Evolutionary conservation across 352 stramenopile genomes (phyloP).

Genomic region (Pythium insidiosum): DNA sequence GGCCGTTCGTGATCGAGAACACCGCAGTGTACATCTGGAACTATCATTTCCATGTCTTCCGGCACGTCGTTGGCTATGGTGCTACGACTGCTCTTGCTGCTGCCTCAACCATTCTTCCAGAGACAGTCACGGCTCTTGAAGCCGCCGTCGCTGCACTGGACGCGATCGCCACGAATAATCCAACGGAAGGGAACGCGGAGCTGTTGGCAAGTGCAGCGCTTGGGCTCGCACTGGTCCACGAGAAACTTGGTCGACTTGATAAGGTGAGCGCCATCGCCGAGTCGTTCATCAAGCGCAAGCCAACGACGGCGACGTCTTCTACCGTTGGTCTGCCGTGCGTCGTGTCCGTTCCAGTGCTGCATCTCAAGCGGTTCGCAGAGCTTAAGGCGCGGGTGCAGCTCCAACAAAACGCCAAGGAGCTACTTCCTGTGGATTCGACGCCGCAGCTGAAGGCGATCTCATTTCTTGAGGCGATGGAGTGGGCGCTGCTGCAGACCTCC

Average conservation of each 20-base stretch:
- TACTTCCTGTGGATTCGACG: constrained; percentile 28
- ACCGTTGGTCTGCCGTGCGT: neutral
- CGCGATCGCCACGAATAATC: constrained; percentile 7
- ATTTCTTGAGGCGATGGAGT: constrained; percentile 49
- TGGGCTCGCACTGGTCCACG: constrained; percentile 41
- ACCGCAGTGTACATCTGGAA: constrained; percentile 87
- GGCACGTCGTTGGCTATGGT: too few species aligned
- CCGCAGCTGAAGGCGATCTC: constrained; percentile 36
- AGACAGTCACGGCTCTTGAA: constrained; percentile 62
- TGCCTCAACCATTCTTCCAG: constrained; percentile 30
- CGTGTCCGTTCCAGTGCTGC: constrained; percentile 14
- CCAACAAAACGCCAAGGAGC: constrained; percentile 62
- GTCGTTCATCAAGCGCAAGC: constrained; percentile 46
- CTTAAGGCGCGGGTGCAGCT: constrained; percentile 56
- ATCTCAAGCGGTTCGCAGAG: constrained; percentile 62
- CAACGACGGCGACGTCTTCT: neutral
- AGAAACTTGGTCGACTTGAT: constrained; percentile 35
- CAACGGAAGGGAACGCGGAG: constrained; percentile 20
- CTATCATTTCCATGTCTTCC: constrained; percentile 86
- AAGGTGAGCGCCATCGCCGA: constrained; percentile 43
- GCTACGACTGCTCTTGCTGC: too few species aligned
- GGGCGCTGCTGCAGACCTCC: constrained; percentile 3
- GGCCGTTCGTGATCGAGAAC: constrained; percentile 70
- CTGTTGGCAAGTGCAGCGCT: constrained; percentile 39
- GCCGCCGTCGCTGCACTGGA: constrained; percentile 38